phyloP scores from a whole-genome alignment of 2,329 filamentous ascomycete species.

The Dactylellina sp. region DNA sequence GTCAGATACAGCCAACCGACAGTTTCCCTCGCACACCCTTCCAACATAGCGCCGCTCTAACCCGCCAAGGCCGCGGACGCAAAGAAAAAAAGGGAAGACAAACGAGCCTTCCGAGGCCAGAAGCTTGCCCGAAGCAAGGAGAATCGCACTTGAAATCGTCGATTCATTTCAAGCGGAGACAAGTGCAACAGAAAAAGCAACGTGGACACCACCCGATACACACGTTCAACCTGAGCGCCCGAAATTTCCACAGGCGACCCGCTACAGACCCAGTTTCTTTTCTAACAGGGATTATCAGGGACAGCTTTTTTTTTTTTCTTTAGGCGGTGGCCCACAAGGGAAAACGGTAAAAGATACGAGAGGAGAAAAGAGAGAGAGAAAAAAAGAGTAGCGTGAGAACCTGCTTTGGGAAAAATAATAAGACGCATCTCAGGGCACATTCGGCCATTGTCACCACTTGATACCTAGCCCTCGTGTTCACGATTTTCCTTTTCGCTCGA shows the following conservation, averaged over 20 bases:
- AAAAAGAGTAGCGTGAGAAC: slow-evolving; percentile 29
- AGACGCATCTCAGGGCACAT: slow-evolving; percentile 38
- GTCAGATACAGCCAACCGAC: slow-evolving; percentile 26
- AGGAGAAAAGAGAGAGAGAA: too few relatives aligned
- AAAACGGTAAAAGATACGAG: slow-evolving; percentile 56
- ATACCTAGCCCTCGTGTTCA: slow-evolving; percentile 49
- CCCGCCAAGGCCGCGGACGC: too few relatives aligned
- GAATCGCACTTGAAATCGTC: slow-evolving; percentile 34
- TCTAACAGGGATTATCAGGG: slow-evolving; percentile 56
- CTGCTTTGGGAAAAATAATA: slow-evolving; percentile 56
- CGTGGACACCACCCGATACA: slow-evolving; percentile 1
- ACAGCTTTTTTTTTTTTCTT: slow-evolving; percentile 43
- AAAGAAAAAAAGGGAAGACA: too few relatives aligned
- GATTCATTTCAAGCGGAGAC: too few relatives aligned
- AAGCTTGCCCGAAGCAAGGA: slow-evolving; percentile 47
- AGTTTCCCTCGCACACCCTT: slow-evolving; percentile 21
- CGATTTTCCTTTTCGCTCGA: slow-evolving; percentile 34
- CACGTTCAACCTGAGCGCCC: slow-evolving; percentile 32
- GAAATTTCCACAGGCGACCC: slow-evolving; percentile 56
- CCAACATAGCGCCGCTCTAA: slow-evolving; percentile 38
- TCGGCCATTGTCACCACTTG: slow-evolving; percentile 39
- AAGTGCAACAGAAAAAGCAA: slow-evolving; percentile 47
- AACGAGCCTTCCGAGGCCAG: slow-evolving; percentile 44
- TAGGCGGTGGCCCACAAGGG: slow-evolving; percentile 37
- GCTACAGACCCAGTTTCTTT: slow-evolving; percentile 55